phyloP scores from a whole-genome alignment of 768 basidiomycete species.

The Lactarius evosmus region DNA sequence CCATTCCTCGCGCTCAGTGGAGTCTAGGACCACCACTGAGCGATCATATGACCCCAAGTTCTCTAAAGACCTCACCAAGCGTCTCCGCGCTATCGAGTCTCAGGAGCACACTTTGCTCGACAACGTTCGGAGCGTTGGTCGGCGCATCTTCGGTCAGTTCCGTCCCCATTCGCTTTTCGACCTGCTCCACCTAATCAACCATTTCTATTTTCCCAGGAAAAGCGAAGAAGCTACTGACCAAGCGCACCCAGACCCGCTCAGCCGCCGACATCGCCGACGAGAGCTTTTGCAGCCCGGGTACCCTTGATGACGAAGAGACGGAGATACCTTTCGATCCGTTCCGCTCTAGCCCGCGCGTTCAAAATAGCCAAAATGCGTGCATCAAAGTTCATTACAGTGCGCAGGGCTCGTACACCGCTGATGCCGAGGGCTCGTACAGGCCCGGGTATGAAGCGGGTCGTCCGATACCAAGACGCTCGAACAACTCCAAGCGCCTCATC shows the following conservation, averaged over 20 bases:
- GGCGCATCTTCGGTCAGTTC: neutral
- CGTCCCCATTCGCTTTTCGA: neutral
- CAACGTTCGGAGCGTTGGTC: neutral
- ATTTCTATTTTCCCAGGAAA: neutral
- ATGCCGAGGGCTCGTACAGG: neutral
- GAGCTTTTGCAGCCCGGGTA: neutral
- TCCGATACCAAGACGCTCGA: neutral
- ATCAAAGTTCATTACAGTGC: neutral
- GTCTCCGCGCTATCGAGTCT: neutral
- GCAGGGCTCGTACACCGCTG: neutral
- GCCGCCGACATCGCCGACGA: neutral
- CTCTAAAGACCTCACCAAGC: neutral
- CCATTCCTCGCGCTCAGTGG: neutral
- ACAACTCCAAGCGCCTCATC: neutral
- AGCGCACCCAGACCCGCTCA: neutral
- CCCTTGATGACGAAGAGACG: neutral
- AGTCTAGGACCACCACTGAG: too few species aligned
- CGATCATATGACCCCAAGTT: neutral
- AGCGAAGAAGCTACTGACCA: neutral
- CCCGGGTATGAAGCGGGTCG: neutral
- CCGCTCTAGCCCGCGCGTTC: neutral
- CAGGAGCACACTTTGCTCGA: slow-evolving; percentile 1
- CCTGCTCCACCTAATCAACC: too few species aligned
- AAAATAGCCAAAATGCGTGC: neutral
- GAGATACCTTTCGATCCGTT: neutral